Conservation (phyloP, 2,329 filamentous ascomycete species). For the Fusarium siculi region DNA sequence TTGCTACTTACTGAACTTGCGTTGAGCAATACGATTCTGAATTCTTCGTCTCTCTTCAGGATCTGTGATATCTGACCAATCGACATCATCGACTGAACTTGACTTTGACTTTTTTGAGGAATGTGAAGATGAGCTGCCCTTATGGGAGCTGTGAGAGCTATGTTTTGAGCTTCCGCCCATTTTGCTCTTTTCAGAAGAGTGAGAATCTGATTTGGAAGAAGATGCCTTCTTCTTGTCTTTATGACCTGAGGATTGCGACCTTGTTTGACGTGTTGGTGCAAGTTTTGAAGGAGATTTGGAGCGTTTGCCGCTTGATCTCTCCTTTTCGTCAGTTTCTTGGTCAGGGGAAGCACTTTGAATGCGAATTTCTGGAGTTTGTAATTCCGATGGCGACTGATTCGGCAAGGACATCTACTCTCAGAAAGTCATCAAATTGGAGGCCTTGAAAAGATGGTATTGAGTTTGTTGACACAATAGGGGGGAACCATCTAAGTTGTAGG, state of each 20-base stretch:
- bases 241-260: constrained; percentile 22
- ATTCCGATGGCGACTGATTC: constrained; percentile 26
- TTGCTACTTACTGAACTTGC: constrained; percentile 74
- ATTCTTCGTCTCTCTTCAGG: constrained; percentile 78
- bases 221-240: constrained; percentile 34
- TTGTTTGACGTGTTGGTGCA: constrained; percentile 28
- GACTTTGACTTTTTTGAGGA: constrained; percentile 55
- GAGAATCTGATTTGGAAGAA: constrained; percentile 6
- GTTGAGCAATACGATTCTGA: constrained; percentile 80
- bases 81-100: constrained; percentile 59
- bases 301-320: constrained; percentile 1
- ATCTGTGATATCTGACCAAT: constrained; percentile 77
- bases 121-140: constrained; percentile 41
- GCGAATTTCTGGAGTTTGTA: constrained; percentile 41
- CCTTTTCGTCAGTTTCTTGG: constrained; percentile 1
- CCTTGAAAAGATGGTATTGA: neutral
- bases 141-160: constrained; percentile 40
- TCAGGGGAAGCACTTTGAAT: constrained; percentile 45
- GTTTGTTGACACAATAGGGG: neutral
- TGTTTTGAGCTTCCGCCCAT: constrained; percentile 43
- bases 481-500: constrained; percentile 10
- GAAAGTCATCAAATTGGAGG: constrained; percentile 21
- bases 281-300: constrained; percentile 16
- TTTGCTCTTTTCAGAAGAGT: constrained; percentile 14
- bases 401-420: constrained; percentile 43